These are phyloP conservation scores for Phytophthora capsici DNA, from an alignment of 352 stramenopile species.

Conservation along the genomic window DNA sequence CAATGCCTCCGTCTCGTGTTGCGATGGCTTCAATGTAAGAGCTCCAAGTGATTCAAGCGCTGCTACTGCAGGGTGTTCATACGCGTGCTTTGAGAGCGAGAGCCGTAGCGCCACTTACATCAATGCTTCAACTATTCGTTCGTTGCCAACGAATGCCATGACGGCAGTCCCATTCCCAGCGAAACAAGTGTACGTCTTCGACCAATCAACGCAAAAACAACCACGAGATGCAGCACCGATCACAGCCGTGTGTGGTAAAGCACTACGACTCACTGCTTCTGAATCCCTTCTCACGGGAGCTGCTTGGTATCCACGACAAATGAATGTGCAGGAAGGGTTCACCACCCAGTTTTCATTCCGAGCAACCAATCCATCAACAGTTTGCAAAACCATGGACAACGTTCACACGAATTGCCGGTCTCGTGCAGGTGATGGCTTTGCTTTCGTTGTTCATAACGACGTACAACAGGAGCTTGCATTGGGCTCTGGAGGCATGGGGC, in stretches of 20 bases:
- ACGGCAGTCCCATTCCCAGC: conserved; percentile 47
- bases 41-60: conserved; percentile 12
- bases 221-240: conserved; percentile 41
- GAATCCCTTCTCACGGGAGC: conserved; percentile 77
- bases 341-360: conserved; percentile 87
- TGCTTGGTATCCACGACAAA: conserved; percentile 90
- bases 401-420: conserved; percentile 85
- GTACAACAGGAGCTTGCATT: conserved; percentile 55
- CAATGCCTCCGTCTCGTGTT: conserved; percentile 89
- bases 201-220: conserved; percentile 10
- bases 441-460: conserved; percentile 89
- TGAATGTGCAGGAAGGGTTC: conserved; percentile 93
- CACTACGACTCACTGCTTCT: conserved; percentile 84
- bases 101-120: conserved; percentile 40
- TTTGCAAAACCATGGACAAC: conserved; percentile 90
- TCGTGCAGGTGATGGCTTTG: conserved; percentile 76
- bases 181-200: conserved; percentile 47
- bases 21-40: conserved; percentile 59
- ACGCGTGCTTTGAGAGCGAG: conserved; percentile 56
- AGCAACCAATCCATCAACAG: conserved; percentile 84
- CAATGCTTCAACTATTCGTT: conserved; percentile 45
- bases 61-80: conserved; percentile 36
- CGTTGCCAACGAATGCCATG: conserved; percentile 51
- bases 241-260: conserved; percentile 59
- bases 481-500: conserved; percentile 66